Percentiles rank a stretch among this genome's conserved stretches.
Conservation (phyloP, 768 basidiomycete genomes). For the Pisolithus marmoratus region DNA sequence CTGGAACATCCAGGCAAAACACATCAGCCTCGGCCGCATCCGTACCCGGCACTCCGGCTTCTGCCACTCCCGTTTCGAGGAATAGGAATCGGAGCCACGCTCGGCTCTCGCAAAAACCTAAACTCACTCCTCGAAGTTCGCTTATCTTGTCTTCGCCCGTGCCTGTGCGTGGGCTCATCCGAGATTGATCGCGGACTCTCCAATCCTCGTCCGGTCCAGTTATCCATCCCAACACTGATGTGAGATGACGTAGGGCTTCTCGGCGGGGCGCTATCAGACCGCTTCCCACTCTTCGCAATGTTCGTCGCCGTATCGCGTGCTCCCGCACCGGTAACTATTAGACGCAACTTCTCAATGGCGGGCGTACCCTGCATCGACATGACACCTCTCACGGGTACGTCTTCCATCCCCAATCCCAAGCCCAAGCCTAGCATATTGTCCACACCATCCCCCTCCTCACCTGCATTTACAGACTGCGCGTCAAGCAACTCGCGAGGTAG, state of each 20-base stretch:
- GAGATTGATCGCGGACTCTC: neutral
- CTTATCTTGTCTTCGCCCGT: slow-evolving; percentile 4
- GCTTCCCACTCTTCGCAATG: slow-evolving; percentile 7
- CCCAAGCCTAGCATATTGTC: neutral
- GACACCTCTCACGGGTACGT: slow-evolving; percentile 9
- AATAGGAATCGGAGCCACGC: slow-evolving; percentile 19
- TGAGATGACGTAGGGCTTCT: too few relatives aligned
- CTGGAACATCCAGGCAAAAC: too few relatives aligned
- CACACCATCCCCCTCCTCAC: neutral
- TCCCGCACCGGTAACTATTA: slow-evolving; percentile 2
- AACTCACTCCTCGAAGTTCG: slow-evolving; percentile 4
- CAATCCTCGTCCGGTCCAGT: too few relatives aligned
- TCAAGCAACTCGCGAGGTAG: too few relatives aligned
- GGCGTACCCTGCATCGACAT: slow-evolving; percentile 7
- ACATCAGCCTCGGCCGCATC: neutral
- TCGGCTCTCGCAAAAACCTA: slow-evolving; percentile 23
- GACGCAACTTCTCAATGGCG: slow-evolving; percentile 18
- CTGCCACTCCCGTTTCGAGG: slow-evolving; percentile 14
- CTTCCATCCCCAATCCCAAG: slow-evolving; percentile 17
- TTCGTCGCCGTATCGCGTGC: slow-evolving; percentile 3
- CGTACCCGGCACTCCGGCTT: slow-evolving; percentile 24
- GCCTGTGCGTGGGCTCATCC: slow-evolving; percentile 12
- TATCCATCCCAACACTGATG: too few relatives aligned
- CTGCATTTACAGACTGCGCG: too few relatives aligned
- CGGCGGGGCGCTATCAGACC: slow-evolving; percentile 27